Base-by-base conservation (phyloP, 2,329 filamentous ascomycete species). In the Trichoderma hamatum region DNA sequence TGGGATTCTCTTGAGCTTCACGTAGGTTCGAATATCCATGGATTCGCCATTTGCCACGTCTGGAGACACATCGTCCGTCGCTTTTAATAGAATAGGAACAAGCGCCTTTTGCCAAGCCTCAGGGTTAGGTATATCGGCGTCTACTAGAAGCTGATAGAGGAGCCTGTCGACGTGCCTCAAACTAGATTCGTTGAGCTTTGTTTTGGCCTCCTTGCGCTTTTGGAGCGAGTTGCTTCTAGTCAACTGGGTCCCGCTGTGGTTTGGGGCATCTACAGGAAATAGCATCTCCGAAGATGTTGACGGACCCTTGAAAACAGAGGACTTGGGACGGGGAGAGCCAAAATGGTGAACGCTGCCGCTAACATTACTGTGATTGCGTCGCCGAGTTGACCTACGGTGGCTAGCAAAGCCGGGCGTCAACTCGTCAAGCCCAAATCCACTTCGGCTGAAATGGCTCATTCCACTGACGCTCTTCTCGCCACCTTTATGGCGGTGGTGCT, bases 11-110 rank as follows among this genome's bases (percentile, higher is more conserved):
- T 99, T 99, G 34, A 99, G 82, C 78, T 99, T 99, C 71, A 99
- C 93, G 76, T 97, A 99, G 77, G 98, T 94, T 3, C 96, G 88
- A 70, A 99, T 96, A 77, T 99, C 96, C 85, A 99, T 98, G 76
- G 96, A 92, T 78, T 99, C 96, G 32, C 94, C 94, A 67, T 89
- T 88, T 68, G 94, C 91, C 55, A 97, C 92, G 78, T 98, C 92
- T 1, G 96, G 96, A 71, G 96, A 92, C 3, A 99, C 94, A 76
- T 98, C 96, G 72, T 97, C 94, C 0, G 95, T 96, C 72, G 94
- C 96, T 74, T 92, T 92, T 26, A 97, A 84, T 24, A 99, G 85
- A 64, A 99, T 96, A 0, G 96, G 96, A 62, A 97, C 86, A 14
- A 99, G 83, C 0, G 95, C 93, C 73, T 90, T 94, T 76, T 97